Evolutionary conservation across 176 grass and related monocot genomes (phyloP).

Genomic region (Oryza officinalis): DNA sequence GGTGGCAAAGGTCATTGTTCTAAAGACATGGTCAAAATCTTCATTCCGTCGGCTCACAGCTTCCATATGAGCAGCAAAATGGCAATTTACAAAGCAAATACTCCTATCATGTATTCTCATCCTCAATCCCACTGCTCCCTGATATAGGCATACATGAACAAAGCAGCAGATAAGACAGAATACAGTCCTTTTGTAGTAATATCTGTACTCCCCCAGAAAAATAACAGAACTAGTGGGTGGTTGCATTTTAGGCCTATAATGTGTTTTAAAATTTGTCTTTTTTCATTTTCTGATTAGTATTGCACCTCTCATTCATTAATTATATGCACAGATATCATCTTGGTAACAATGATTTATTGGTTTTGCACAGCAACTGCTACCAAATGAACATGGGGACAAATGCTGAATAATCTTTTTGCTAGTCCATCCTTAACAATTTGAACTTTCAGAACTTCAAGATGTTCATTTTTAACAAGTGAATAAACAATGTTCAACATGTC

Average conservation of each 20-base stretch:
- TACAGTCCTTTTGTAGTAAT: neutral
- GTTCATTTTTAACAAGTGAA: neutral
- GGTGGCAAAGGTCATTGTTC: constrained; percentile 67
- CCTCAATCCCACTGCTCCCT: constrained; percentile 92
- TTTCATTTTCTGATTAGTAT: neutral
- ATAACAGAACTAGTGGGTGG: neutral
- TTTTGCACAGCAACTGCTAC: neutral
- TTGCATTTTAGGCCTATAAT: neutral
- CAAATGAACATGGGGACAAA: neutral
- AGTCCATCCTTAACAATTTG: constrained; percentile 1
- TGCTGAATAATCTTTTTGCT: neutral
- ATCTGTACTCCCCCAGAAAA: neutral
- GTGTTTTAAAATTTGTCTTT: neutral
- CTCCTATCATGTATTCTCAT: constrained; percentile 79
- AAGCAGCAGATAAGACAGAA: constrained; percentile 22
- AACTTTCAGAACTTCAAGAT: neutral
- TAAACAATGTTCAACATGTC: constrained; percentile 5
- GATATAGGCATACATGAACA: constrained; percentile 32
- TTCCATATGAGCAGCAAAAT: constrained; percentile 96
- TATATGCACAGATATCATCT: neutral
- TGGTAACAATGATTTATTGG: constrained; percentile 17
- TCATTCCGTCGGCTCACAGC: constrained; percentile 83
- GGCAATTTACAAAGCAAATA: constrained; percentile 95
- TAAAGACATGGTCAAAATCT: constrained; percentile 90
- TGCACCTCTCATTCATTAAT: neutral